phyloP scores from a whole-genome alignment of 768 basidiomycete species.

The Termitomyces sp. region DNA sequence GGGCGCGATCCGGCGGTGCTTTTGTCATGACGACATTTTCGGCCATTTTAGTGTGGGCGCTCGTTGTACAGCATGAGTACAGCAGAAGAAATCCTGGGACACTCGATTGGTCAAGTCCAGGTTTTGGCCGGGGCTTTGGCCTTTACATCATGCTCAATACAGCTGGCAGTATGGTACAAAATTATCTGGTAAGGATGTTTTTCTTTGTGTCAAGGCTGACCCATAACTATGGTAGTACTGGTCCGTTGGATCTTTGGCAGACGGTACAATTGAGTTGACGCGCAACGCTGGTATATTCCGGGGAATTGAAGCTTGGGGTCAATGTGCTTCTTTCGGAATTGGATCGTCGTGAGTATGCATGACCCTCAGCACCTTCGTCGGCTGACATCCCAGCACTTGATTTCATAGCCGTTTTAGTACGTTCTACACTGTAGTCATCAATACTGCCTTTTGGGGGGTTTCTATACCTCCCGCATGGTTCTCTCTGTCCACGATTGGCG shows the following conservation, averaged over 20 bases:
- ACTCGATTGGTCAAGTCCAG: constrained; percentile 18
- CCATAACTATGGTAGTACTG: constrained; percentile 12
- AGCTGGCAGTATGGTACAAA: constrained; percentile 16
- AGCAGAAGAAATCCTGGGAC: constrained; percentile 12
- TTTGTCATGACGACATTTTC: constrained; percentile 16
- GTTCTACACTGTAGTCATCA: constrained; percentile 13
- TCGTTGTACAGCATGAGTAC: constrained; percentile 16
- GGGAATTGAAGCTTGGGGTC: constrained; percentile 16
- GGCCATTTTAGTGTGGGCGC: constrained; percentile 16
- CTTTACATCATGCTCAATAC: constrained; percentile 15
- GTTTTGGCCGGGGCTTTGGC: constrained; percentile 16
- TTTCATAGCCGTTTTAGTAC: constrained; percentile 12
- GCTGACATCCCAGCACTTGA: background rate
- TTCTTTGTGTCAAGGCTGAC: background rate
- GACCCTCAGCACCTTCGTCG: background rate
- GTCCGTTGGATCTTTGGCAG: constrained; percentile 15
- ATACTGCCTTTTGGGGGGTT: constrained; percentile 10
- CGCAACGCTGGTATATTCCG: constrained; percentile 16
- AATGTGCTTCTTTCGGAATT: constrained; percentile 18
- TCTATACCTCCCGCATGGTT: constrained; percentile 13
- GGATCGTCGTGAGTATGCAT: constrained; percentile 14
- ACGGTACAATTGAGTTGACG: constrained; percentile 15
- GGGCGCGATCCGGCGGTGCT: constrained; percentile 12
- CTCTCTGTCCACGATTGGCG: constrained; percentile 8
- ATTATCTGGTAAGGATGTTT: constrained; percentile 13